Evolutionary conservation across 495 filamentous ascomycete species (phyloP).

Genomic region (Talaromyces ruber): DNA sequence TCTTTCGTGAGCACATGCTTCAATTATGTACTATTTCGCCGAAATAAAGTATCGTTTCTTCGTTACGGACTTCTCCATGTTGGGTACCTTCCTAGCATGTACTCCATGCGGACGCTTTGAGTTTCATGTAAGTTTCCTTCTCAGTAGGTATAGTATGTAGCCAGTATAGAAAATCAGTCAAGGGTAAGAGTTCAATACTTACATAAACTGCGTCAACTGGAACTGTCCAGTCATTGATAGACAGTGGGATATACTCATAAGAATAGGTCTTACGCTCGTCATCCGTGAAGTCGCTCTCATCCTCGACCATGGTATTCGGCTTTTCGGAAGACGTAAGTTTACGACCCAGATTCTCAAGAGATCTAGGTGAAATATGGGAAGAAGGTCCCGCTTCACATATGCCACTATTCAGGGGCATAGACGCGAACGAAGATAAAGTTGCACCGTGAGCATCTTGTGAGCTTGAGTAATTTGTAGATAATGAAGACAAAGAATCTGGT

Average conservation of each 20-base stretch:
- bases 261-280: slow-evolving; percentile 3
- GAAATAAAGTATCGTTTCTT: slow-evolving; percentile 3
- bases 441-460: background rate
- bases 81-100: slow-evolving; percentile 4
- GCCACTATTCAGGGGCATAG: background rate
- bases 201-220: slow-evolving; percentile 5
- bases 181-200: background rate
- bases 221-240: slow-evolving; percentile 6
- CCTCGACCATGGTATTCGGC: background rate
- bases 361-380: background rate
- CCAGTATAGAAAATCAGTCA: background rate
- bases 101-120: slow-evolving; percentile 4
- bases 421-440: background rate
- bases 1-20: too few relatives aligned
- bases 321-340: background rate
- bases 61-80: background rate
- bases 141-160: background rate
- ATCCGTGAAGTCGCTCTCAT: background rate
- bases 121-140: background rate
- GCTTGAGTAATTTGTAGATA: background rate
- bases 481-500: background rate
- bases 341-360: background rate
- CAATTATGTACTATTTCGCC: background rate
- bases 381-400: background rate
- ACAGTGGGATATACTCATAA: slow-evolving; percentile 5